phyloP scores from a whole-genome alignment of 2,329 filamentous ascomycete species.

The Paracorniculantispora psalliotae region DNA sequence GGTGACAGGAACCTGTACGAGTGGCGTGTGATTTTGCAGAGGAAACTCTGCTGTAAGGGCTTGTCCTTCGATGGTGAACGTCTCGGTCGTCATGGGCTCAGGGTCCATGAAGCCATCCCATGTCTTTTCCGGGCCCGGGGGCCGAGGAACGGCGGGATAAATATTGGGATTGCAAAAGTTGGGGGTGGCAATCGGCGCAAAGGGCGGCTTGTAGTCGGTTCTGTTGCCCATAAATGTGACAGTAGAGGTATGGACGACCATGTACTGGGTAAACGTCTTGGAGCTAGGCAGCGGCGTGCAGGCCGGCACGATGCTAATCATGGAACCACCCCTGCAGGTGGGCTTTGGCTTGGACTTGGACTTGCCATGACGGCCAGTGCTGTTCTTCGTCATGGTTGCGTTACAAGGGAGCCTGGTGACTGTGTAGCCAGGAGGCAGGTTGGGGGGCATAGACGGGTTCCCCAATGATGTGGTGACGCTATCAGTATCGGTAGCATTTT shows the following conservation, averaged over 20 bases:
- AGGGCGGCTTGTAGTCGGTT: slow-evolving; percentile 43
- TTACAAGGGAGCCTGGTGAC: slow-evolving; percentile 9
- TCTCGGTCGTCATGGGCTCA: slow-evolving; percentile 1
- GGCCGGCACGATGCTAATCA: slow-evolving; percentile 18
- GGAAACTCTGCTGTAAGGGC: background rate
- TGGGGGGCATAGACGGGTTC: background rate
- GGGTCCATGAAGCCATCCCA: background rate
- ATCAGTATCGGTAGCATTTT: background rate
- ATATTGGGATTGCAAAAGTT: slow-evolving; percentile 30
- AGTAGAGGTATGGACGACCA: slow-evolving; percentile 45
- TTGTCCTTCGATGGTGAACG: slow-evolving; percentile 4
- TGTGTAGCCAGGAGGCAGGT: slow-evolving; percentile 10
- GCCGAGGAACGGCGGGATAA: slow-evolving; percentile 4
- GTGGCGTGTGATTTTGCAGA: background rate
- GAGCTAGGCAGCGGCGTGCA: slow-evolving; percentile 29
- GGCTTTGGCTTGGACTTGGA: background rate
- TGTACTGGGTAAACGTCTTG: slow-evolving; percentile 35
- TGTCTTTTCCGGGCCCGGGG: background rate
- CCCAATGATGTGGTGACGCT: background rate
- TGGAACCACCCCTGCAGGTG: background rate
- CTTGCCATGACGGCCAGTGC: background rate
- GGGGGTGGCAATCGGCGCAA: slow-evolving; percentile 35
- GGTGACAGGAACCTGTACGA: slow-evolving; percentile 24
- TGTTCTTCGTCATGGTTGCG: background rate
- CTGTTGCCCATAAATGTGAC: slow-evolving; percentile 44